These are phyloP conservation scores for Mortierella sp. DNA, from an alignment of 371 early-diverging fungal genomes.

Conservation along the genomic window DNA sequence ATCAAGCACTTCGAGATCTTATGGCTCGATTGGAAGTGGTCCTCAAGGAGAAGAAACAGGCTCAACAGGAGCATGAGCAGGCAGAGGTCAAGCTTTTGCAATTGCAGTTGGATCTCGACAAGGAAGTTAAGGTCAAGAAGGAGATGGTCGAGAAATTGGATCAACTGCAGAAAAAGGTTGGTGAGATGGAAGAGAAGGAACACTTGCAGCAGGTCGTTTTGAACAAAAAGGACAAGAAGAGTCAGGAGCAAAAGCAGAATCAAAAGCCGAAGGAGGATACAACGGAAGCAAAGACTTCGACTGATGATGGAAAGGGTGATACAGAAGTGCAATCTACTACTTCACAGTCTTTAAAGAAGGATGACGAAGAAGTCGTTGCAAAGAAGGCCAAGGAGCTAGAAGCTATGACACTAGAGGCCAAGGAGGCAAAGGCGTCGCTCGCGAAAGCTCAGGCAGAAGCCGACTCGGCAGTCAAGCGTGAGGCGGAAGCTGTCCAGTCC, in stretches of 20 bases:
- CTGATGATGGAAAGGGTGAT: too few species aligned
- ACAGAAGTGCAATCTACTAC: not conserved
- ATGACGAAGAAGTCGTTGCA: not conserved
- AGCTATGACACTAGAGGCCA: constrained; percentile 17
- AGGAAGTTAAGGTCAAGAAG: constrained; percentile 63
- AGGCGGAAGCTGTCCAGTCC: constrained; percentile 62
- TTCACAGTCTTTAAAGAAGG: too few species aligned
- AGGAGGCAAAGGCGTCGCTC: constrained; percentile 16
- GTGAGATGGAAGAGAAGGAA: constrained; percentile 55
- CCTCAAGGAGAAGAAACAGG: constrained; percentile 53
- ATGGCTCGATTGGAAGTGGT: constrained; percentile 48
- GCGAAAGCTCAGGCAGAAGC: constrained; percentile 55
- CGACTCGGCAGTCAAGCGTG: constrained; percentile 54
- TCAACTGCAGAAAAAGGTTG: constrained; percentile 55
- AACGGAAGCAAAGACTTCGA: not conserved
- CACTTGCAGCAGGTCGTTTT: constrained; percentile 5
- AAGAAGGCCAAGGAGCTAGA: constrained; percentile 16
- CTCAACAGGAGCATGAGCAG: constrained; percentile 48
- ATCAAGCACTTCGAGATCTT: constrained; percentile 43
- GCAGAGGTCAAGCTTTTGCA: constrained; percentile 48
- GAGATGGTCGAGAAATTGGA: constrained; percentile 63
- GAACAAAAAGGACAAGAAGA: constrained; percentile 9
- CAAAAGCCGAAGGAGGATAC: not conserved
- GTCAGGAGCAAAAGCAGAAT: not conserved
- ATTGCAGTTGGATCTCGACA: constrained; percentile 56